Evolutionary conservation across 805 yeast genomes (phyloP).

Genomic region (Yarrowia phangngaensis): DNA sequence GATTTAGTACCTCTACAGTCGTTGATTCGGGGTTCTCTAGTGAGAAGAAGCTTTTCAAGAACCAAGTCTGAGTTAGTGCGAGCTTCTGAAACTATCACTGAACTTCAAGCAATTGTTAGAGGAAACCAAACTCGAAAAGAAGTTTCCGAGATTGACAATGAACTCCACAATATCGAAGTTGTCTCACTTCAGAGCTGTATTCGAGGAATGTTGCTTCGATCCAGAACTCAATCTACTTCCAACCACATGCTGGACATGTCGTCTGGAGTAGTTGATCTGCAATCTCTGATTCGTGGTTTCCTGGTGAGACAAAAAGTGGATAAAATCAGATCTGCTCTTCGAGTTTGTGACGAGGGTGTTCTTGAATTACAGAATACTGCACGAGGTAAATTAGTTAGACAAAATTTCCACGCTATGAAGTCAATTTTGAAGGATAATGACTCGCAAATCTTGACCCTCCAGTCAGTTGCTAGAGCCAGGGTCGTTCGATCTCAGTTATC

Average conservation of each 20-base stretch:
- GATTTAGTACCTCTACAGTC: constrained; percentile 31
- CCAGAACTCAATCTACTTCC: background rate
- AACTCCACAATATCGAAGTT: background rate
- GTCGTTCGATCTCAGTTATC: constrained; percentile 19
- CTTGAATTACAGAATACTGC: constrained; percentile 14
- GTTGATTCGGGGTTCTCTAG: constrained; percentile 47
- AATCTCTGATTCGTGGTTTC: constrained; percentile 54
- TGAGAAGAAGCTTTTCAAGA: constrained; percentile 29
- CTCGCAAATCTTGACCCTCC: background rate
- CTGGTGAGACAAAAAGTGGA: constrained; percentile 28
- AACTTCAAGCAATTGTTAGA: constrained; percentile 54
- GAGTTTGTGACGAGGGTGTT: background rate
- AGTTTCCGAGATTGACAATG: constrained; percentile 27
- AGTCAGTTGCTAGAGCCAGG: constrained; percentile 12
- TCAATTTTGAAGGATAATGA: background rate
- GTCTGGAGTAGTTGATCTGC: constrained; percentile 45
- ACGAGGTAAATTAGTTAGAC: constrained; percentile 7
- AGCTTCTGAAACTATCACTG: constrained; percentile 42
- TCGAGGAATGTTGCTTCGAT: constrained; percentile 10
- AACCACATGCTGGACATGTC: constrained; percentile 24
- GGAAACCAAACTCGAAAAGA: constrained; percentile 46
- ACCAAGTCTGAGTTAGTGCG: constrained; percentile 49
- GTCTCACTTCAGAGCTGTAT: background rate
- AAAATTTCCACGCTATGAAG: background rate
- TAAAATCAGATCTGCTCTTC: background rate